Base-by-base conservation (phyloP, 176 grass and related monocot species). In the Triticum monococcum region DNA sequence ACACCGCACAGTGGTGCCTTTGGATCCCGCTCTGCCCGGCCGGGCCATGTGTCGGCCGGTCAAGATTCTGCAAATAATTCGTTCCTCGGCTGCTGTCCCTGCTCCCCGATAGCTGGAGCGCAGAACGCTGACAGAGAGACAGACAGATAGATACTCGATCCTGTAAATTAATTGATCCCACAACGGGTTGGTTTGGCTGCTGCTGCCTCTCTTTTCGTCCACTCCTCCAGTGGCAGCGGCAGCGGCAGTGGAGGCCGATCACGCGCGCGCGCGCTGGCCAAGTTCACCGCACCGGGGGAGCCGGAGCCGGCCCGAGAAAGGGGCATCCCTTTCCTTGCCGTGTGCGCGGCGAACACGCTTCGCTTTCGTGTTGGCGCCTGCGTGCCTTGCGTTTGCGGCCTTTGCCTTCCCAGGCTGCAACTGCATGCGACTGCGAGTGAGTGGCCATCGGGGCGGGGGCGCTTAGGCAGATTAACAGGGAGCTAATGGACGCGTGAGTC, bases 21-120 rank as follows among this genome's bases (percentile, higher is more conserved):
- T 77, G 23, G 22, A 72, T 23, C 28, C 38, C 66, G 88, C 78
- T 63, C 46, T 56, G 80, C 38, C 62, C 56, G 32, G 22, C 61
- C 56, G 33, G 33, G n/a, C 28, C 36, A 62, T 14, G 62, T n/a
- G 62, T 28, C 25, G 24, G 2, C 20, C 6, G 56, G 84, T 79
- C 59, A 72, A 66, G 80, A 84, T 86, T 37, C 88, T n/a, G 70
- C 70, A 77, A 77, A 89, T 67, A 33, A 81, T 85, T 52, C 52
- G 6, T 59, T 59, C 18, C 18, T 38, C 25, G 28, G 5, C 18
- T 28, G 38, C n/a, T 54, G 2, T 10, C 14, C 17, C 28, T 6
- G 54, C 70, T 50, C 72, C 83, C 64, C 66, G 81, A 36, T 79
- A 91, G 86, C 89, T 91, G 89, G 81, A 91, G 62, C 89, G 89